Percentiles rank a stretch among this genome's conserved stretches.
These are phyloP conservation scores for Neoboletus subvelutipes DNA, from an alignment of 768 basidiomycete species.

Conservation along the genomic window DNA sequence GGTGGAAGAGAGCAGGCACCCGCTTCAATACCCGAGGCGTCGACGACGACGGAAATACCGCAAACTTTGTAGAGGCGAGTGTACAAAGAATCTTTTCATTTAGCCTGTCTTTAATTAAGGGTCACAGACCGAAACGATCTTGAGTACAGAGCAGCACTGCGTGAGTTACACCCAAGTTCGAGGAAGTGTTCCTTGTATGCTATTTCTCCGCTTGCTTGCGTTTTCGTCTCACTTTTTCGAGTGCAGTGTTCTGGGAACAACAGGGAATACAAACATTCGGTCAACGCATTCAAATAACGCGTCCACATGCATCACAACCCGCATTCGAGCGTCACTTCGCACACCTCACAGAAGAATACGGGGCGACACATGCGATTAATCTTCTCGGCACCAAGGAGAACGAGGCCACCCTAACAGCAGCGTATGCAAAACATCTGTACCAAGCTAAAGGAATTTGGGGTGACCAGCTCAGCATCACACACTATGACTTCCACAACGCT, in stretches of 20 bases:
- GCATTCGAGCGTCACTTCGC: constrained; percentile 95
- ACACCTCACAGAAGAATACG: constrained; percentile 84
- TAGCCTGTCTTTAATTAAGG: constrained; percentile 8
- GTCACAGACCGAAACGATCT: constrained; percentile 81
- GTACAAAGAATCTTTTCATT: constrained; percentile 1
- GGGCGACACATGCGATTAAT: constrained; percentile 83
- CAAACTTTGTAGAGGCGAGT: constrained; percentile 93
- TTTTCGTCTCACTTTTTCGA: constrained; percentile 11
- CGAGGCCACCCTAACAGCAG: constrained; percentile 77
- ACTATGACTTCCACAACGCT: constrained; percentile 92
- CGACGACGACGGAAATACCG: constrained; percentile 91
- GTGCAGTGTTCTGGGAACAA: constrained; percentile 96
- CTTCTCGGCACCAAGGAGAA: constrained; percentile 91
- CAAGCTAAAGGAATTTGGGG: constrained; percentile 60
- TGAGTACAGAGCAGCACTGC: constrained; percentile 83
- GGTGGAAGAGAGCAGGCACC: constrained; percentile 95
- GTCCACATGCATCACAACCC: constrained; percentile 93
- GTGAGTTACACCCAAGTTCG: constrained; percentile 93
- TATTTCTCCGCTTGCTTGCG: constrained; percentile 4
- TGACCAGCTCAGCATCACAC: constrained; percentile 73
- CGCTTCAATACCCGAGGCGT: constrained; percentile 96
- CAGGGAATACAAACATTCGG: constrained; percentile 94
- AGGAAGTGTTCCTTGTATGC: constrained; percentile 90
- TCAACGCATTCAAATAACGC: constrained; percentile 90
- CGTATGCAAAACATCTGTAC: constrained; percentile 80